phyloP scores from a whole-genome alignment of 1,284 basidiomycete species.

The Cryptococcus sp. region DNA sequence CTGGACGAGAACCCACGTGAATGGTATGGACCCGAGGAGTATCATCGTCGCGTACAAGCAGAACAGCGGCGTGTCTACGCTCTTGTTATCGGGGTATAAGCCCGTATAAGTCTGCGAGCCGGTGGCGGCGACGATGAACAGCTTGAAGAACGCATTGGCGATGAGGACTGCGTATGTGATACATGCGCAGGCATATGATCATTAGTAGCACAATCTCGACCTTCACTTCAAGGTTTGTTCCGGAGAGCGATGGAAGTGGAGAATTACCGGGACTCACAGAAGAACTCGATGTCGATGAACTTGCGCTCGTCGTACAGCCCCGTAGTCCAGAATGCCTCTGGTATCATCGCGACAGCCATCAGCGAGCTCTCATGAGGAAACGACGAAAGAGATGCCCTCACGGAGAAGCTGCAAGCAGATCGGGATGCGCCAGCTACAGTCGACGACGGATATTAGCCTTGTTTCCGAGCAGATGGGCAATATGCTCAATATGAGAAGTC shows the following conservation, averaged over 20 bases:
- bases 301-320: constrained; percentile 24
- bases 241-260: not conserved
- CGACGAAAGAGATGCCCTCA: constrained; percentile 8
- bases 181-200: too few species aligned
- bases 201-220: too few species aligned
- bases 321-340: constrained; percentile 23
- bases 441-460: not conserved
- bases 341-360: constrained; percentile 2
- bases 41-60: constrained; percentile 36
- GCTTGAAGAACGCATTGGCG: constrained; percentile 39
- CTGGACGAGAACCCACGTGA: constrained; percentile 25
- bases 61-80: constrained; percentile 36
- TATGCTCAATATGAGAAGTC: not conserved
- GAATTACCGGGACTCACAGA: constrained; percentile 15
- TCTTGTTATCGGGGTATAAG: constrained; percentile 24
- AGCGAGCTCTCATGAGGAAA: constrained; percentile 13
- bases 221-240: not conserved
- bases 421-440: constrained; percentile 16
- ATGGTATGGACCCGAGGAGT: constrained; percentile 27
- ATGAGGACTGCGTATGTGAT: not conserved
- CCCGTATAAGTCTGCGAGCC: constrained; percentile 36
- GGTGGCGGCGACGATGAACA: constrained; percentile 37
- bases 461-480: not conserved
- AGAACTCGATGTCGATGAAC: constrained; percentile 25
- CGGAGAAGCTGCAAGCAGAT: constrained; percentile 15